Base-by-base conservation (phyloP, 208 protist species). In the Acanthamoeba royreba region DNA sequence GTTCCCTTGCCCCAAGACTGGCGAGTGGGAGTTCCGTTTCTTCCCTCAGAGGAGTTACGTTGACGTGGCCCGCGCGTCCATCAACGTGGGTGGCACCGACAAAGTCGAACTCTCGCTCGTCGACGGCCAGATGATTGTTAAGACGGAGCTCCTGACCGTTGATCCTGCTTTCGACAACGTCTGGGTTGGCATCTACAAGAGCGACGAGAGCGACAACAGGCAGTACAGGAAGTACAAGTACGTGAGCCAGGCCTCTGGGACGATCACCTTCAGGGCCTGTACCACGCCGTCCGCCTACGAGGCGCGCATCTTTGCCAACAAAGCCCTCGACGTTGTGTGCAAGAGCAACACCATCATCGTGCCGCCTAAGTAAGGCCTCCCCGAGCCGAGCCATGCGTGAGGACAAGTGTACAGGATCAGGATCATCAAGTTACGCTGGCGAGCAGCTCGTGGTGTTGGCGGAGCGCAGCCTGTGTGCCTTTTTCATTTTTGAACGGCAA, bases 201-300 rank as follows among this genome's bases (percentile, higher is more conserved):
- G 31, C 25, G 83, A 90, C 7, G 79, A 88, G 79, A 28, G 11
- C 31, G 33, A 88, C 79, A 88, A 88, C 79, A 79, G 40, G 40
- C 74, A 85, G 83, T 90, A 90, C 83, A 58, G 83, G 31, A 90
- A 90, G 40, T 90, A 90, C 83, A 90, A 90, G 53, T 90, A 66
- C 31, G 47, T 90, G 31, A n/a, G 19, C n/a, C 38, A 38, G 49
- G 83, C 47, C 83, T 2, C 35, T 42, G 83, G 52, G 25, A 66
- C 43, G 28, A 31, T 90, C 43, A 63, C 83, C 13, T 90, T 90
- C 83, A 1, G 52, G 52, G 28, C 83, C 33, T 90, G 83, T n/a
- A 90, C 83, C 33, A 90, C 83, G 31, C 46, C 83, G 4, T 13
- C 47, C 13, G 35, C 47, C 35, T 90, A 90, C 40, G 83, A 90